Percentiles rank a stretch among this genome's conserved stretches.
Evolutionary conservation across 768 basidiomycete genomes (phyloP).

Genomic region (Lactarius akahatsu): DNA sequence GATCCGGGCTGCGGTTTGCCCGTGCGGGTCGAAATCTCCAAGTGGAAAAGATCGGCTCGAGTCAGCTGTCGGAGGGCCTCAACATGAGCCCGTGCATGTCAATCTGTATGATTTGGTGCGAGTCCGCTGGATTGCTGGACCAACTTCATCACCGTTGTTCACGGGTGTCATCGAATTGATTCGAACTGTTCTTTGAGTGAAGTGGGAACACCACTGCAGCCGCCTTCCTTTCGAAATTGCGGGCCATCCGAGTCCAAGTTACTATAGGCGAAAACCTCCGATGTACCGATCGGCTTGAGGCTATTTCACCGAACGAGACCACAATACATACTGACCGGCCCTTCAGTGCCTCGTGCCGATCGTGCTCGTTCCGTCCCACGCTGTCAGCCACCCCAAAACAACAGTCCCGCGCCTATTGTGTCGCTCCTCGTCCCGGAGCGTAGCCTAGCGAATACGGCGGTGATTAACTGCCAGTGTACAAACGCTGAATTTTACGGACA

Average conservation of each 20-base stretch:
- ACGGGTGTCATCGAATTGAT: not conserved
- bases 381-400: not conserved
- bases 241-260: not conserved
- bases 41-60: not conserved
- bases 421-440: constrained; percentile 2
- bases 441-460: not conserved
- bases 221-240: not conserved
- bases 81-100: not conserved
- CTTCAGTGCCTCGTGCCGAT: not conserved
- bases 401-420: not conserved
- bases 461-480: not conserved
- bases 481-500: not conserved
- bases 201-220: not conserved
- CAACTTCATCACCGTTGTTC: not conserved
- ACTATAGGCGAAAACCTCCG: not conserved
- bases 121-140: not conserved
- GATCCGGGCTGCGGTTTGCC: too few relatives aligned
- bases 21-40: not conserved
- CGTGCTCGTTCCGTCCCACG: not conserved
- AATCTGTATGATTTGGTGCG: not conserved
- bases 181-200: not conserved
- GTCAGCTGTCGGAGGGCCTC: not conserved
- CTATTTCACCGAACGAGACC: not conserved
- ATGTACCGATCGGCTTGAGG: not conserved
- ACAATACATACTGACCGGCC: too few relatives aligned